These are phyloP conservation scores for Pythium vanterpoolii DNA, from an alignment of 352 stramenopile genomes.

Conservation along the genomic window DNA sequence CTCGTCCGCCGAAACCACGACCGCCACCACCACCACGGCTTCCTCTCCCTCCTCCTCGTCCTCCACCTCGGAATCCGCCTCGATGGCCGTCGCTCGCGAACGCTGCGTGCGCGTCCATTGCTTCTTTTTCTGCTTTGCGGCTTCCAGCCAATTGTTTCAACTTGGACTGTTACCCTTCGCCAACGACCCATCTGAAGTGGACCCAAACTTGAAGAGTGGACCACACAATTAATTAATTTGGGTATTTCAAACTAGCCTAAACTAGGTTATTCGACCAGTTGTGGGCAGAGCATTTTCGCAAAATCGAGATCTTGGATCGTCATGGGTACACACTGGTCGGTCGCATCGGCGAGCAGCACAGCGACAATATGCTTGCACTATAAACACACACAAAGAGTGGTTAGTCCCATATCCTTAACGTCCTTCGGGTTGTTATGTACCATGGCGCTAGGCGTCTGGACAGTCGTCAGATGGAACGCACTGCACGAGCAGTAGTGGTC, in stretches of 20 bases:
- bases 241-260: not conserved
- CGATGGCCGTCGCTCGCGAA: conserved; percentile 30
- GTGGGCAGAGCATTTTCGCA: conserved; percentile 55
- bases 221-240: conserved; percentile 9
- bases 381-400: not conserved
- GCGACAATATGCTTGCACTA: conserved; percentile 79
- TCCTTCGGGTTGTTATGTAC: conserved; percentile 20
- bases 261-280: conserved; percentile 15
- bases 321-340: conserved; percentile 38
- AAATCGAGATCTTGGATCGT: conserved; percentile 55
- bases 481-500: conserved; percentile 64
- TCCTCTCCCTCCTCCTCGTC: conserved; percentile 21
- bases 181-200: conserved; percentile 16
- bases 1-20: conserved; percentile 25
- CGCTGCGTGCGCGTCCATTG: conserved; percentile 18
- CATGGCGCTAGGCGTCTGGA: conserved; percentile 47
- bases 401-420: not conserved
- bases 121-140: not conserved
- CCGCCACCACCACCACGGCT: conserved; percentile 29
- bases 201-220: conserved; percentile 15
- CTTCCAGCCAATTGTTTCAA: conserved; percentile 27
- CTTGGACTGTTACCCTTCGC: conserved; percentile 11
- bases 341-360: conserved; percentile 53
- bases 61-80: conserved; percentile 28
- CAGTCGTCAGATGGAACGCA: conserved; percentile 42